phyloP scores from a whole-genome alignment of 768 basidiomycete genomes.

The Kwoniella shandongensis region DNA sequence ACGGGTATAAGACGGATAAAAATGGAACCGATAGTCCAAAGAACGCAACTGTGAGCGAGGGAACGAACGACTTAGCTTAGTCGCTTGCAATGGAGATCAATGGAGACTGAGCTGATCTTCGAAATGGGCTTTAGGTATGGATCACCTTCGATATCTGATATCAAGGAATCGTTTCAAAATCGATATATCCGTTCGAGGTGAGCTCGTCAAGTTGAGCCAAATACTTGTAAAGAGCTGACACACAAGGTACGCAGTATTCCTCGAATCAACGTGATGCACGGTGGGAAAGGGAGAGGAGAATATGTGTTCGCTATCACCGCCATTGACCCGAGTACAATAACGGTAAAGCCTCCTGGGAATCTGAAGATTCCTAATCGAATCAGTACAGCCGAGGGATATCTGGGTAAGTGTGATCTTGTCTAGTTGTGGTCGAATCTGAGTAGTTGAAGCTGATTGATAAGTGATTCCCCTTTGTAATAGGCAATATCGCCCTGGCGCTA shows the following conservation, averaged over 20 bases:
- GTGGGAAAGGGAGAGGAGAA: conserved; percentile 19
- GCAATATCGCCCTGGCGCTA: conserved; percentile 41
- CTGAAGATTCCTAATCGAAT: conserved; percentile 35
- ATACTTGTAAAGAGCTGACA: not conserved
- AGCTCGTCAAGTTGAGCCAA: not conserved
- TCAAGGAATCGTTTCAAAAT: conserved; percentile 32
- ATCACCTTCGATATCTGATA: conserved; percentile 16
- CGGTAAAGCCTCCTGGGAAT: conserved; percentile 15
- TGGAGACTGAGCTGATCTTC: not conserved
- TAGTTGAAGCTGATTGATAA: too few species aligned
- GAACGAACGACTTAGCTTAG: too few species aligned
- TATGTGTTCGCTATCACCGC: conserved; percentile 48
- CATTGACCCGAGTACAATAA: conserved; percentile 24
- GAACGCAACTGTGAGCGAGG: conserved; percentile 46
- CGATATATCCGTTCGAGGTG: conserved; percentile 37
- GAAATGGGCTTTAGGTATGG: conserved; percentile 31
- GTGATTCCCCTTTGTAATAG: conserved; percentile 12
- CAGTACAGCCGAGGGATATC: conserved; percentile 35
- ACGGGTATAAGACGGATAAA: conserved; percentile 42
- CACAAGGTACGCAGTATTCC: conserved; percentile 22
- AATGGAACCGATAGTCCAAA: conserved; percentile 46
- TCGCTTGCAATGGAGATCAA: too few species aligned
- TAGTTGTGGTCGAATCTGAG: not conserved
- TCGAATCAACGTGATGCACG: conserved; percentile 5
- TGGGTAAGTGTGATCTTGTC: conserved; percentile 27